Conservation (phyloP, 768 basidiomycete genomes). For the Russula virescens region DNA sequence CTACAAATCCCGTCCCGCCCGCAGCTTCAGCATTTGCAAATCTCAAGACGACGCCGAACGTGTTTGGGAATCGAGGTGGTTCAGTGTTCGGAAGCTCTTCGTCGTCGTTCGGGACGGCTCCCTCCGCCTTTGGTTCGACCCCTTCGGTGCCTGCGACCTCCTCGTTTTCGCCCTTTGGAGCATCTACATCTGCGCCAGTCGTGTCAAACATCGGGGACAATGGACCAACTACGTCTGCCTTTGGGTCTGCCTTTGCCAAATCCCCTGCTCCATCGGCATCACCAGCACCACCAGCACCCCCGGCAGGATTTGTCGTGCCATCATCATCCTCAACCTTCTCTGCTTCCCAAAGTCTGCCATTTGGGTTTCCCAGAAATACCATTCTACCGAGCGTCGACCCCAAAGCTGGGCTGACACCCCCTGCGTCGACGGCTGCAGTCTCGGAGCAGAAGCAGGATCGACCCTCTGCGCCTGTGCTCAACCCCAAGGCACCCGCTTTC, state of each 20-base stretch:
- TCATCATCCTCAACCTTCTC: conserved; percentile 2
- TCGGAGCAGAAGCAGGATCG: conserved; percentile 7
- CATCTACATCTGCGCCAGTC: conserved; percentile 5
- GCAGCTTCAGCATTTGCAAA: conserved; percentile 32
- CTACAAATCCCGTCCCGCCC: conserved; percentile 5
- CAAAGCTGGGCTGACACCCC: conserved; percentile 18
- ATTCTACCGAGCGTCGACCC: background rate
- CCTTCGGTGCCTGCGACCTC: background rate
- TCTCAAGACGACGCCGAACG: conserved; percentile 32
- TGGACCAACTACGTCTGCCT: background rate
- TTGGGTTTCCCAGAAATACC: background rate
- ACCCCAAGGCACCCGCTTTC: conserved; percentile 24
- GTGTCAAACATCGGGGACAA: background rate
- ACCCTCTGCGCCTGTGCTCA: conserved; percentile 2
- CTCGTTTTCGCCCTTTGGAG: conserved; percentile 9
- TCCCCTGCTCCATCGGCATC: background rate
- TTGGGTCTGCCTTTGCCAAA: conserved; percentile 5
- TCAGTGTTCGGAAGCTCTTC: conserved; percentile 23
- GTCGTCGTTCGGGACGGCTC: conserved; percentile 23
- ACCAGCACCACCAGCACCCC: background rate
- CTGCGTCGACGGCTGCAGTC: conserved; percentile 7
- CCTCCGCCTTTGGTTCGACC: conserved; percentile 1
- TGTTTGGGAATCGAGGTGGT: conserved; percentile 28
- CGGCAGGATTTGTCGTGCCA: background rate
- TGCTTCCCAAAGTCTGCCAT: conserved; percentile 7